Base-by-base conservation (phyloP, 805 yeast genomes). In the Lipomyces sp. region DNA sequence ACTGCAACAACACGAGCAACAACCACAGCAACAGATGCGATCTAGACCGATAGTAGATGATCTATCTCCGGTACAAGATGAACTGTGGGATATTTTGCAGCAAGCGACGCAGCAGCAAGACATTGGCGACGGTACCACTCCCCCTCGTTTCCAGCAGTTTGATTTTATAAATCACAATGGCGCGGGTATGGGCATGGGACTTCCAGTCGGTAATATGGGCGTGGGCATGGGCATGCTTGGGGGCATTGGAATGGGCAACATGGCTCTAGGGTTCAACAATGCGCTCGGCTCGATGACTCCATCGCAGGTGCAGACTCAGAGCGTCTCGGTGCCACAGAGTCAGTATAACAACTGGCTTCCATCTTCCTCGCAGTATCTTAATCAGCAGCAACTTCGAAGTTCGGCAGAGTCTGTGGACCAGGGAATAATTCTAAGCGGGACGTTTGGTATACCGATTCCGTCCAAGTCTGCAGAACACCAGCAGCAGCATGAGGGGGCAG, bases 21-120 rank as follows among this genome's bases (percentile, higher is more conserved):
- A 19, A 37, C 40, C 39, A 8, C 37, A 32, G 8, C 26, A 42
- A 18, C 22, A n/a, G 42, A 24, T 21, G n/a, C 42, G 31, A 13
- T 22, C 33, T 19, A n/a, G 21, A 7, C 13, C 35, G 3, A 21
- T 39, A 2, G 26, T 45, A n/a, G 49, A 45, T 8, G 49, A 35
- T 14, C 37, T 43, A 10, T 40, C 38, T n/a, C 57, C 57, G 5
- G 57, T 53, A 4, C 55, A 53, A 31, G 53, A 44, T 32, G 57
- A 45, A 38, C 45, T 54, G 2, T 54, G 58, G 58, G 58, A 54
- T 42, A 54, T 54, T 19, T 34, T 54, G 2, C 58, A 54, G 16
- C 58, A 53, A 43, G 58, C 16, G 34, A 18, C n/a, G 6, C 26
- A 19, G 18, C 51, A 36, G n/a, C 31, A 23, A 14, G 19, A n/a